These are phyloP conservation scores for Fibroporia radiculosa DNA, from an alignment of 768 basidiomycete genomes.

Conservation along the genomic window DNA sequence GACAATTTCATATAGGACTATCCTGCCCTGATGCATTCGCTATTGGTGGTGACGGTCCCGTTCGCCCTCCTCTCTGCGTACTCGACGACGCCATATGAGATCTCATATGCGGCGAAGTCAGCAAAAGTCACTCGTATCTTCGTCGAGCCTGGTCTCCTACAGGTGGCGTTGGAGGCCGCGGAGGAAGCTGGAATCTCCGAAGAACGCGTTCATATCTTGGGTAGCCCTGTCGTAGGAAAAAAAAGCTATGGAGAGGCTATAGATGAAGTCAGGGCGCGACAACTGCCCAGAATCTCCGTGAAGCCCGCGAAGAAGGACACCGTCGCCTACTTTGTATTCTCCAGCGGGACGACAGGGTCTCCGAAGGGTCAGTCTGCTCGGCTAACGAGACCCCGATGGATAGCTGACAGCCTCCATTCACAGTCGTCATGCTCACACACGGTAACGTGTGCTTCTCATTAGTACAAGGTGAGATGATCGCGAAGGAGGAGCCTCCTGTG, in stretches of 20 bases:
- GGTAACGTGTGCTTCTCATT: constrained; percentile 8
- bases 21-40: constrained; percentile 38
- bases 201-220: constrained; percentile 41
- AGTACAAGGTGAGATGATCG: neutral
- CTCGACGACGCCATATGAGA: constrained; percentile 47
- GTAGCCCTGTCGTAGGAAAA: constrained; percentile 33
- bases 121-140: constrained; percentile 46
- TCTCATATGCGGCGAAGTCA: constrained; percentile 40
- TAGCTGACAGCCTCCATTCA: too few relatives aligned
- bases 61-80: constrained; percentile 46
- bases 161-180: constrained; percentile 31
- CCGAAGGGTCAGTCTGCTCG: constrained; percentile 60
- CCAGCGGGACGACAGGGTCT: constrained; percentile 69
- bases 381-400: too few relatives aligned
- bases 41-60: constrained; percentile 42
- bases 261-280: constrained; percentile 26
- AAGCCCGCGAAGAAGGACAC: constrained; percentile 42
- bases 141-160: constrained; percentile 38
- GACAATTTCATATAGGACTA: constrained; percentile 40
- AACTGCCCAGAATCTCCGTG: constrained; percentile 33
- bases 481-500: neutral
- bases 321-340: constrained; percentile 65
- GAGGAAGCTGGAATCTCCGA: constrained; percentile 25
- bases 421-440: constrained; percentile 23
- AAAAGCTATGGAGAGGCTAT: constrained; percentile 40